Percentiles rank a stretch among this genome's conserved stretches.
Evolutionary conservation across 192 early-diverging fungal genomes (phyloP).

Genomic region (Coemansia sp.): DNA sequence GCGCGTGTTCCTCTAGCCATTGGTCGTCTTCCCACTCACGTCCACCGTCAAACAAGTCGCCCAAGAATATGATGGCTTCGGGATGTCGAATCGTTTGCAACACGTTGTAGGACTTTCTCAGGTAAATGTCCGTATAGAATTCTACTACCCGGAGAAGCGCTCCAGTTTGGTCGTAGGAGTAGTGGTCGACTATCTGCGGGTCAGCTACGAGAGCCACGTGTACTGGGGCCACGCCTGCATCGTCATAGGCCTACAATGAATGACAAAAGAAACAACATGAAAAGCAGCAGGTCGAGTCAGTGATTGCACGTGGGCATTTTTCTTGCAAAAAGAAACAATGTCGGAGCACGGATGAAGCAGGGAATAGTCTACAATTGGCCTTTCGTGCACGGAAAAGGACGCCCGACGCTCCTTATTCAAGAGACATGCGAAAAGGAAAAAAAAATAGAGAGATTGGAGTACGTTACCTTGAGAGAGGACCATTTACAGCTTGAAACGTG

Average conservation of each 20-base stretch:
- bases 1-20: constrained; percentile 60
- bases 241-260: constrained; percentile 5
- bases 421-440: not conserved
- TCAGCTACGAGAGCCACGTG: constrained; percentile 79
- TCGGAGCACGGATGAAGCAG: not conserved
- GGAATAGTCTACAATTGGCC: not conserved
- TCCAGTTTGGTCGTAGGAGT: constrained; percentile 78
- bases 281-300: not conserved
- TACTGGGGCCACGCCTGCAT: not conserved
- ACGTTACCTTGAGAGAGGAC: constrained; percentile 19
- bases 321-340: not conserved
- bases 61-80: constrained; percentile 69
- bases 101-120: constrained; percentile 73
- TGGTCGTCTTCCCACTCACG: constrained; percentile 59
- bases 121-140: constrained; percentile 85
- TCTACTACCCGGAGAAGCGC: constrained; percentile 62
- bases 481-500: constrained; percentile 35
- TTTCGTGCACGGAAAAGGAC: not conserved
- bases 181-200: constrained; percentile 90
- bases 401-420: not conserved
- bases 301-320: not conserved
- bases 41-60: constrained; percentile 85
- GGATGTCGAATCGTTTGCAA: constrained; percentile 63
- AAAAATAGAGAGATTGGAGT: not conserved
- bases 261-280: not conserved